Percentiles rank a stretch among this genome's conserved stretches.
phyloP scores from a whole-genome alignment of 2,329 filamentous ascomycete species.

The Calonectria leucothoes region DNA sequence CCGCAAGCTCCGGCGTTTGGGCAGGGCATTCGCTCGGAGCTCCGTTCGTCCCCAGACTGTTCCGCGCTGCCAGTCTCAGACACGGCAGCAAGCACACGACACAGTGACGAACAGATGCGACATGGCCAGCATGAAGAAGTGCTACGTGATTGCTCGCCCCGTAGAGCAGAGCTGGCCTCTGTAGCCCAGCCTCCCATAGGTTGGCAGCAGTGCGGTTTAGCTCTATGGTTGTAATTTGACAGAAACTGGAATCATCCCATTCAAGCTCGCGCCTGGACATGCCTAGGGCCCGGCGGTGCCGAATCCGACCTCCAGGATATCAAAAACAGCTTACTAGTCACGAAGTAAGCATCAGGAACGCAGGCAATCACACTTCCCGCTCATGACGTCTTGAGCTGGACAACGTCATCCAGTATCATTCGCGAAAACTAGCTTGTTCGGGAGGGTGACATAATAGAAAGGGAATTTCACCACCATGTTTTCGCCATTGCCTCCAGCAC shows the following conservation, averaged over 20 bases:
- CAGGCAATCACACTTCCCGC: neutral
- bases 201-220: neutral
- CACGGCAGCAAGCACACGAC: neutral
- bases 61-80: neutral
- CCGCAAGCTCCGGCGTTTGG: constrained; percentile 7
- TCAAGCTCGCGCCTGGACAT: neutral
- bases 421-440: neutral
- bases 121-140: neutral
- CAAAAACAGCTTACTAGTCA: neutral
- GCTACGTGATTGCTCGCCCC: neutral
- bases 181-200: neutral
- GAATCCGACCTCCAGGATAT: neutral
- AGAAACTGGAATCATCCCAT: neutral
- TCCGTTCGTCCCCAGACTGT: constrained; percentile 5
- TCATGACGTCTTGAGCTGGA: neutral
- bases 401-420: neutral
- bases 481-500: neutral
- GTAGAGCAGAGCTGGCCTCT: neutral
- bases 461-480: neutral
- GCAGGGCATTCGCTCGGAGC: neutral
- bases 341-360: neutral
- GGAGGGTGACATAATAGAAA: neutral
- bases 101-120: neutral
- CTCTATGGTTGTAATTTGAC: neutral
- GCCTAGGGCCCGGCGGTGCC: neutral